A percentile compares a stretch with the other conserved stretches of the same genome.
Evolutionary conservation across 495 filamentous ascomycete species (phyloP).

Genomic region (Apiosordaria backusii): DNA sequence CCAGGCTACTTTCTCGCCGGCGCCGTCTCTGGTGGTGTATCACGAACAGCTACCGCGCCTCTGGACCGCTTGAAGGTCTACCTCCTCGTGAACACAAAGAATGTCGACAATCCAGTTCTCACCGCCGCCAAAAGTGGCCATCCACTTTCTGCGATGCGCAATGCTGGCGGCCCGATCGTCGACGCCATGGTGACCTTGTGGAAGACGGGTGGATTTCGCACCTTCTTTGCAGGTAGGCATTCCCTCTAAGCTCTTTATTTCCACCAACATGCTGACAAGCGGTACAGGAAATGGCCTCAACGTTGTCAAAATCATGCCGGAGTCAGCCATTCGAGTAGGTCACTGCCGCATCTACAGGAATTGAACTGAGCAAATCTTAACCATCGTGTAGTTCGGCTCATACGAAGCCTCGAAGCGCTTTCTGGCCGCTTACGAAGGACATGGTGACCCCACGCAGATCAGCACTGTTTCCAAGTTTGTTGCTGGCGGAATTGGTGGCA

Average conservation of each 20-base stretch:
- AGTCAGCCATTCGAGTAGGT: conserved; percentile 78
- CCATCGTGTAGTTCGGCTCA: conserved; percentile 65
- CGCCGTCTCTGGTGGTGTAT: conserved; percentile 86
- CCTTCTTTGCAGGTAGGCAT: conserved; percentile 85
- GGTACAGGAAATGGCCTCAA: conserved; percentile 92
- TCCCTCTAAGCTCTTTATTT: neutral
- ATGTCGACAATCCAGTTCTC: conserved; percentile 52
- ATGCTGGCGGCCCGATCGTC: conserved; percentile 62
- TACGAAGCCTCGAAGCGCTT: conserved; percentile 93
- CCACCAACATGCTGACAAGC: neutral
- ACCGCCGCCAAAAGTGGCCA: conserved; percentile 69
- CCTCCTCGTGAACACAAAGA: conserved; percentile 84
- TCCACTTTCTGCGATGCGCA: conserved; percentile 61
- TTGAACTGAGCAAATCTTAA: conserved; percentile 19
- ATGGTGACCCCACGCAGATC: conserved; percentile 74
- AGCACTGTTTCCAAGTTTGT: conserved; percentile 81
- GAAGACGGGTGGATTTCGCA: conserved; percentile 81
- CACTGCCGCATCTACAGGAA: conserved; percentile 4
- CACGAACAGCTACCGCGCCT: conserved; percentile 88
- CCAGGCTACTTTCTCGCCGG: conserved; percentile 97
- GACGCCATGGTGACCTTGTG: conserved; percentile 73
- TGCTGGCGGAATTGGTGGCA: conserved; percentile 84
- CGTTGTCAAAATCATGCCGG: conserved; percentile 95
- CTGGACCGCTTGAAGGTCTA: conserved; percentile 97
- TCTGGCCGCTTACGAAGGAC: conserved; percentile 83